Evolutionary conservation across 2,329 filamentous ascomycete species (phyloP).

Genomic region (Fusarium camptoceras): DNA sequence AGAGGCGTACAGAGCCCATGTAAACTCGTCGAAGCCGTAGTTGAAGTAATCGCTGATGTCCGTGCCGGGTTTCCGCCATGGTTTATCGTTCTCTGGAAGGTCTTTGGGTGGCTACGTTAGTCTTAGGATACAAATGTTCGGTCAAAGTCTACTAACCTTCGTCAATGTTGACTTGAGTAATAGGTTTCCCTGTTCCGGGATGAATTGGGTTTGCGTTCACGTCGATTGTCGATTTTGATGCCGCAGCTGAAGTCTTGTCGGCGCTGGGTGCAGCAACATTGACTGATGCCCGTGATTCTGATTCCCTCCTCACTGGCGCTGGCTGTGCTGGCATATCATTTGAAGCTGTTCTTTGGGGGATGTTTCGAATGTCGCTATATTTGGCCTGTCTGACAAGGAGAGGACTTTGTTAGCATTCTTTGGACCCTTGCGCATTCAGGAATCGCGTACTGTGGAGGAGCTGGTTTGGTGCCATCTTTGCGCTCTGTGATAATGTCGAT

Average conservation of each 20-base stretch:
- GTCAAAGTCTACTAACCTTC: slow-evolving; percentile 58
- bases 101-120: slow-evolving; percentile 54
- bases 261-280: slow-evolving; percentile 58
- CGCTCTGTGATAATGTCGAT: slow-evolving; percentile 76
- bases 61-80: slow-evolving; percentile 93
- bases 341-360: slow-evolving; percentile 68
- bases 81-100: slow-evolving; percentile 85
- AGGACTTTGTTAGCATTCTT: slow-evolving; percentile 15
- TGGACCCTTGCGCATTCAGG: background rate
- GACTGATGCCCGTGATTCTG: slow-evolving; percentile 50
- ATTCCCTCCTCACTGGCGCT: slow-evolving; percentile 60
- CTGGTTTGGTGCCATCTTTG: slow-evolving; percentile 72
- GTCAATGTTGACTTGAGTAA: slow-evolving; percentile 81
- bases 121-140: background rate
- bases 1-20: slow-evolving; percentile 92
- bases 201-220: slow-evolving; percentile 86
- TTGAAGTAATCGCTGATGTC: slow-evolving; percentile 99
- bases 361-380: slow-evolving; percentile 74
- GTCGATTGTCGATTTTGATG: slow-evolving; percentile 85
- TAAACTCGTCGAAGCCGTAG: slow-evolving; percentile 98
- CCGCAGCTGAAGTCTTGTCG: slow-evolving; percentile 69
- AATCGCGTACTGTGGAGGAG: slow-evolving; percentile 66
- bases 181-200: slow-evolving; percentile 81
- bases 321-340: slow-evolving; percentile 63
- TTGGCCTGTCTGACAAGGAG: slow-evolving; percentile 62